These are phyloP conservation scores for Macadamia tetraphylla DNA, from an alignment of 164 flowering plant genomes.

Conservation along the genomic window DNA sequence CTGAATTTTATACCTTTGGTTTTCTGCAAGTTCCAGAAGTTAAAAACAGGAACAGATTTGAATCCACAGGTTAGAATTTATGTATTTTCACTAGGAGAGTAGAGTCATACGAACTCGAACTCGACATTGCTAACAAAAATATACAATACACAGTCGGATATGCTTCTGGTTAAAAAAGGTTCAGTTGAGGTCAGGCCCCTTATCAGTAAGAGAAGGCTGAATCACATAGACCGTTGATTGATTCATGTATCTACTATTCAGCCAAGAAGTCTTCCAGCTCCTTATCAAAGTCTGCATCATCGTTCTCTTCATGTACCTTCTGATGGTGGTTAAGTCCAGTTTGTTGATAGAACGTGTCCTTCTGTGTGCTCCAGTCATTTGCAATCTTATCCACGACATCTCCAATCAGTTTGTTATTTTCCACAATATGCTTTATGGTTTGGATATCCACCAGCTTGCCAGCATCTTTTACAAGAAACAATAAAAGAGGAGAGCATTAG, in stretches of 20 bases:
- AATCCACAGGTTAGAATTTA: too few relatives aligned
- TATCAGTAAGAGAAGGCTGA: too few relatives aligned
- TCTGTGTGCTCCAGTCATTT: slow-evolving; percentile 52
- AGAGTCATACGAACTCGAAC: too few relatives aligned
- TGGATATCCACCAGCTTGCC: slow-evolving; percentile 43
- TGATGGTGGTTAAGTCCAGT: slow-evolving; percentile 24
- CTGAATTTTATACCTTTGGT: too few relatives aligned
- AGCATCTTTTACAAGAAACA: slow-evolving; percentile 40
- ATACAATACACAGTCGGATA: too few relatives aligned
- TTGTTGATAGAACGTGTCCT: slow-evolving; percentile 38
- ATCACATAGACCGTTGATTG: too few relatives aligned
- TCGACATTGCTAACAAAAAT: too few relatives aligned
- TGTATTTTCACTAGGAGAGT: too few relatives aligned
- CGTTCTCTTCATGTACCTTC: slow-evolving; percentile 13
- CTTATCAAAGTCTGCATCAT: slow-evolving; percentile 21
- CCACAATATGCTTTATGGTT: slow-evolving; percentile 60
- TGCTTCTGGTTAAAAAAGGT: too few relatives aligned
- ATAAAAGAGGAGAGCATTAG: not conserved
- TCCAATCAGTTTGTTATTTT: slow-evolving; percentile 37
- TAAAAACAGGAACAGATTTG: too few relatives aligned
- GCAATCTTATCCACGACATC: slow-evolving; percentile 40
- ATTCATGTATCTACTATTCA: not conserved
- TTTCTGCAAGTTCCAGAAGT: too few relatives aligned
- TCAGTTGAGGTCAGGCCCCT: too few relatives aligned
- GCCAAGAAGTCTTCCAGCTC: slow-evolving; percentile 29